These are phyloP conservation scores for Ogataea nonfermentans DNA, from an alignment of 805 yeast species.

Conservation along the genomic window DNA sequence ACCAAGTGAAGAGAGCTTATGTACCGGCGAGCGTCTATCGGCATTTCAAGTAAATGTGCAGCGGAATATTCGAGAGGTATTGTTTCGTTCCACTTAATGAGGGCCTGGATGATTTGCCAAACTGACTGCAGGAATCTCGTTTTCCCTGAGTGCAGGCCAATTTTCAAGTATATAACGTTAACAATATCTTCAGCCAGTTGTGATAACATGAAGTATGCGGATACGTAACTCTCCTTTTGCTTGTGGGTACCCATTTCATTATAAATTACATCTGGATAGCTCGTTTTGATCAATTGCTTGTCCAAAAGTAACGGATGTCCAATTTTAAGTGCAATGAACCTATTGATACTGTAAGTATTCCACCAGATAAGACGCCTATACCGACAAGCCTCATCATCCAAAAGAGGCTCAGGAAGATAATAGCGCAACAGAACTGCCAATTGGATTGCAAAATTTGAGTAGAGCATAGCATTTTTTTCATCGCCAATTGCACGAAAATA, in stretches of 20 bases:
- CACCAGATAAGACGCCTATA: slow-evolving; percentile 3
- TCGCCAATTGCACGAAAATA: slow-evolving; percentile 8
- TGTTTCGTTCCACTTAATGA: slow-evolving; percentile 3
- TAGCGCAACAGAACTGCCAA: slow-evolving; percentile 1
- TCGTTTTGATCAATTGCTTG: slow-evolving; percentile 1
- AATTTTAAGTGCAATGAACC: slow-evolving; percentile 4
- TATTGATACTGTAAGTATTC: slow-evolving; percentile 4
- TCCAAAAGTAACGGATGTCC: slow-evolving; percentile 5
- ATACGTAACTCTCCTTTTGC: not conserved
- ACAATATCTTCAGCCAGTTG: slow-evolving; percentile 5
- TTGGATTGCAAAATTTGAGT: slow-evolving; percentile 3
- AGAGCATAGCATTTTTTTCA: slow-evolving; percentile 6
- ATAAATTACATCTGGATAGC: not conserved
- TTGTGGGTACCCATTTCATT: not conserved
- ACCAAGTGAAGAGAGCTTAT: slow-evolving; percentile 2
- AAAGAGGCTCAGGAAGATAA: slow-evolving; percentile 1
- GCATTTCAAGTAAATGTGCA: not conserved
- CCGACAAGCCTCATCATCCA: not conserved
- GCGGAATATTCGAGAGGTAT: not conserved
- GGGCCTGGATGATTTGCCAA: slow-evolving; percentile 3
- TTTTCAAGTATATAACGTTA: slow-evolving; percentile 6
- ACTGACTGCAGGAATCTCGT: slow-evolving; percentile 3
- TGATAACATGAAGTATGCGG: slow-evolving; percentile 1
- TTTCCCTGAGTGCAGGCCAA: slow-evolving; percentile 1
- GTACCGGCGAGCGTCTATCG: not conserved